These are phyloP conservation scores for Chaetomium strumarium DNA, from an alignment of 2,329 filamentous ascomycete genomes.

Conservation along the genomic window DNA sequence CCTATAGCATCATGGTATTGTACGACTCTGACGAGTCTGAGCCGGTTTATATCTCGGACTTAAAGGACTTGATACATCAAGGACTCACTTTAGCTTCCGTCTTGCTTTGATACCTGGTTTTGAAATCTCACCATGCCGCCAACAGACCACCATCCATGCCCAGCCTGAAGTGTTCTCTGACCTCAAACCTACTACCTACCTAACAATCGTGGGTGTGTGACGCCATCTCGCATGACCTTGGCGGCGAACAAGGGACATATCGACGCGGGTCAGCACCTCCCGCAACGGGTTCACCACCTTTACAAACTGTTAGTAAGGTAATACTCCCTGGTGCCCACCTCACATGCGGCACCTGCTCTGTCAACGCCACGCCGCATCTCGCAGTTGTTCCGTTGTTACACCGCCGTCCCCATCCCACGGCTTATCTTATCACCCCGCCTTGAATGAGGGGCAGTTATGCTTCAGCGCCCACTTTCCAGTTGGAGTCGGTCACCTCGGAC, in stretches of 20 bases:
- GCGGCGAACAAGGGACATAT: too few species aligned
- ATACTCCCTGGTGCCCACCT: too few species aligned
- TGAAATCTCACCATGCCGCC: too few species aligned
- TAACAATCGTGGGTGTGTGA: too few species aligned
- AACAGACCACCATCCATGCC: too few species aligned
- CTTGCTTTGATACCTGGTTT: neutral
- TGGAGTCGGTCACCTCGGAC: neutral
- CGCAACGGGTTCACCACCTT: too few species aligned
- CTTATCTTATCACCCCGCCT: constrained; percentile 19
- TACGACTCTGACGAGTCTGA: neutral
- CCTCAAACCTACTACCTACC: too few species aligned
- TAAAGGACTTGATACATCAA: neutral
- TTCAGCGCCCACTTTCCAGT: neutral
- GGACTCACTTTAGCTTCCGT: neutral
- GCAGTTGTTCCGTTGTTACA: neutral
- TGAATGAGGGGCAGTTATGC: neutral
- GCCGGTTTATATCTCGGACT: neutral
- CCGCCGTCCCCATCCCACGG: neutral
- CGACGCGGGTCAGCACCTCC: too few species aligned
- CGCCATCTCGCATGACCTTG: too few species aligned
- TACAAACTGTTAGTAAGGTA: neutral
- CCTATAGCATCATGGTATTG: neutral
- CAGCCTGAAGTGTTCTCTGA: too few species aligned
- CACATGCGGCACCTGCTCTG: neutral
- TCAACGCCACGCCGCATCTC: neutral